Evolutionary conservation across 108 stramenopile species (phyloP), one percentile per base, ranked within the genome.

Genomic region (Nannochloropsis granulata): DNA sequence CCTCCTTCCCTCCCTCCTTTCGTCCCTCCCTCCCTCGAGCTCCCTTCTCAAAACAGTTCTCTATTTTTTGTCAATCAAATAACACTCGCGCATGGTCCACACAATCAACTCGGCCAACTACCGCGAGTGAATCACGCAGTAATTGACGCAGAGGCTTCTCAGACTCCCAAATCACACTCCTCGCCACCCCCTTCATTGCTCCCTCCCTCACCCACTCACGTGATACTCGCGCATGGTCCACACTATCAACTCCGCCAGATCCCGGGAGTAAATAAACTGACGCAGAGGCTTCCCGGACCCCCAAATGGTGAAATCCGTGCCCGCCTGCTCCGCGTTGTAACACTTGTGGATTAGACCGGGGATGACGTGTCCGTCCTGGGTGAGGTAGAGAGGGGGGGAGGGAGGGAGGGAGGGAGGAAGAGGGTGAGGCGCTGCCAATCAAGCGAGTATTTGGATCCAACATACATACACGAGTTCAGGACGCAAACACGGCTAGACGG

Each of bases 261-360:
- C 98, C 13, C 86, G 83, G 79, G 91, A 94, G 91, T 96, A 97
- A 80, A 99, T 95, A 88, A 99, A 99, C 87, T 99, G 98, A 10
- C 98, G 92, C 44, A 99, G 89, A 44, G 98, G 97, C 16, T 93
- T 94, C 34, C 98, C 98, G 79, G 91, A 91, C 8, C 98, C 98
- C 98, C 98, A 99, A 82, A 99, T 96, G 71, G 91, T 92, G 83
- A 98, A 95, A 42, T 95, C 94, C 12, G 95, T 96, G 24, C 89
- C 90, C 43, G 95, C 91, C 81, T 88, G 85, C 89, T 97, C 97
- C 86, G 98, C 98, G 43, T 93, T 82, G 92, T 96, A 97, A 83
- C 96, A 97, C 88, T 99, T 99, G 92, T 99, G 98, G 84, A 99
- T 97, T 81, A 99, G 93, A 16, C 98, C 98, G 0, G 98, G 98